Conservation (phyloP, 169 alveolate species). For the Neospora caninum region DNA sequence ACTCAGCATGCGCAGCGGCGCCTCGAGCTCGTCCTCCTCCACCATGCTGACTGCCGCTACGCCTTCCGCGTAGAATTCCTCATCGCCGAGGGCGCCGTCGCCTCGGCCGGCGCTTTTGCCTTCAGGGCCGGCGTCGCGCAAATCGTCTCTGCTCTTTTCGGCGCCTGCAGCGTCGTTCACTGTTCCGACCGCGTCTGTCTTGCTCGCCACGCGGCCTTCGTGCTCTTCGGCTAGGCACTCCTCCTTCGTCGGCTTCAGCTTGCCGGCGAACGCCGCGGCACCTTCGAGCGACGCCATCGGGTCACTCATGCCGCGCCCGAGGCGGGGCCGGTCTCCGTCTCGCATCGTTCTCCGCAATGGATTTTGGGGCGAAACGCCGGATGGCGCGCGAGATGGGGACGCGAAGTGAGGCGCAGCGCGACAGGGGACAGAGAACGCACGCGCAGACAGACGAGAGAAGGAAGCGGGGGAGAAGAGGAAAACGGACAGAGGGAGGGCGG, state of each 20-base stretch:
- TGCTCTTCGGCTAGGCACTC: not conserved
- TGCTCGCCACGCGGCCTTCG: slow-evolving; percentile 1
- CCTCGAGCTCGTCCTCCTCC: slow-evolving; percentile 20
- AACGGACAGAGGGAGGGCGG: not conserved
- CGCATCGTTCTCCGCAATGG: not conserved
- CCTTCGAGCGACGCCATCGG: not conserved
- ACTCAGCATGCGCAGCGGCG: slow-evolving; percentile 1
- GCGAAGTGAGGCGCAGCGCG: not conserved
- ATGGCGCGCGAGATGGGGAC: not conserved
- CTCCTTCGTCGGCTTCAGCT: not conserved
- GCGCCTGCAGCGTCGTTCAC: not conserved
- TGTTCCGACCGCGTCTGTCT: not conserved
- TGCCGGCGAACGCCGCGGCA: not conserved
- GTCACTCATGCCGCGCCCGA: not conserved
- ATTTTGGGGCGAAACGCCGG: not conserved
- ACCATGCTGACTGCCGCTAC: not conserved
- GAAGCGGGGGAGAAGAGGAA: not conserved
- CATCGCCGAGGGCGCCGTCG: not conserved
- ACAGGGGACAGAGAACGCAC: not conserved
- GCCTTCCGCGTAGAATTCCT: slow-evolving; percentile 7
- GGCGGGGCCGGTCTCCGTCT: not conserved
- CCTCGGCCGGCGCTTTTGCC: slow-evolving; percentile 4
- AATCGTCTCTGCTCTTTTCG: not conserved
- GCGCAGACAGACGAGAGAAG: not conserved
- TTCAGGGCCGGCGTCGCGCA: not conserved